Percentiles rank a stretch among this genome's conserved stretches.
Conservation (phyloP, 345 rosid species). For the Brassica juncea region DNA sequence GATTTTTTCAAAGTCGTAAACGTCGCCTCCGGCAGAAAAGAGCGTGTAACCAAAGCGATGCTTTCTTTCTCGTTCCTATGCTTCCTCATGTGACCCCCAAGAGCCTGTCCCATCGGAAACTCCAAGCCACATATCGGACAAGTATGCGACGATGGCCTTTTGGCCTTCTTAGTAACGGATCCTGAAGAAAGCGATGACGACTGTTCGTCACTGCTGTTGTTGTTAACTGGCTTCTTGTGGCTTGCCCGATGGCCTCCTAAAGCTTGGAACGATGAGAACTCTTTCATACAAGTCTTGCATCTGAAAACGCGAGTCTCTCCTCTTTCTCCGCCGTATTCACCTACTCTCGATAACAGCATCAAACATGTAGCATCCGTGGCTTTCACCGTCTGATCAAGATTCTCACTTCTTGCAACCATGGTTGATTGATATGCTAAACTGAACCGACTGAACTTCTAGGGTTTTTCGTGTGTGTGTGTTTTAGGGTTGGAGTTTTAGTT, state of each 20-base stretch:
- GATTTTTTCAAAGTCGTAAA: constrained; percentile 48
- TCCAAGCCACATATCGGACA: constrained; percentile 70
- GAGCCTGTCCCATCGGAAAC: constrained; percentile 78
- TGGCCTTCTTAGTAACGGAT: constrained; percentile 24
- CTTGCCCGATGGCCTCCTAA: constrained; percentile 90
- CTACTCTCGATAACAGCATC: constrained; percentile 65
- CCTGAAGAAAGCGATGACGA: not conserved
- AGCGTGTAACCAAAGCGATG: constrained; percentile 32
- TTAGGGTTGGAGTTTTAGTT: not conserved
- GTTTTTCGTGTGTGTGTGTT: not conserved
- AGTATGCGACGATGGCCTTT: constrained; percentile 49
- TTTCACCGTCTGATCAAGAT: not conserved
- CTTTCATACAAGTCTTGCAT: constrained; percentile 69
- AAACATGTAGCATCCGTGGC: constrained; percentile 47
- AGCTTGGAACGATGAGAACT: constrained; percentile 77
- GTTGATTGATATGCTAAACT: not conserved
- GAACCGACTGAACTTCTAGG: constrained; percentile 1
- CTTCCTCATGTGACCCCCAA: constrained; percentile 85
- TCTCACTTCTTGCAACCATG: constrained; percentile 47
- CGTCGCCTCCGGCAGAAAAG: constrained; percentile 33
- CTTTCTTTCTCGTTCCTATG: constrained; percentile 45
- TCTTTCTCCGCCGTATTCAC: constrained; percentile 11
- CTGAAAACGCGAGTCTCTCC: constrained; percentile 46
- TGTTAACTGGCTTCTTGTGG: constrained; percentile 54
- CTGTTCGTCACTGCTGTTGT: constrained; percentile 39